phyloP scores from a whole-genome alignment of 257 asterid genomes.

The Capsicum chinense region DNA sequence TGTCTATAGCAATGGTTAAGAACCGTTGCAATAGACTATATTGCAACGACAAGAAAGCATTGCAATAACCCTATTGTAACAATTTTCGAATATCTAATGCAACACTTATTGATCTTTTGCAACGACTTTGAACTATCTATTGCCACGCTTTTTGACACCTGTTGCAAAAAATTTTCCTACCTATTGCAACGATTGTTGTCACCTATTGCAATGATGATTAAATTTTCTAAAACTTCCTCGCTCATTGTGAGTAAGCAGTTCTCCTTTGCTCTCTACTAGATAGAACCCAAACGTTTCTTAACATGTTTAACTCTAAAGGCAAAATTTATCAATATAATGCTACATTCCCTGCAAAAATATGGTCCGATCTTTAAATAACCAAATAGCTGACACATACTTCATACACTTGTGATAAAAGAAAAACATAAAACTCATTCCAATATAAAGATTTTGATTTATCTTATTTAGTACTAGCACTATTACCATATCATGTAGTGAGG shows the following conservation, averaged over 20 bases:
- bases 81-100: too few species aligned
- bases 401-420: background rate
- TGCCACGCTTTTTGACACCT: too few species aligned
- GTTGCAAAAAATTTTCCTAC: too few species aligned
- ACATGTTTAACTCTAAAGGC: background rate
- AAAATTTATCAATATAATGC: conserved; percentile 14
- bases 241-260: background rate
- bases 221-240: background rate
- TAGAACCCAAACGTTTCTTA: background rate
- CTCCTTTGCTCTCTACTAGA: background rate
- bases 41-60: too few species aligned
- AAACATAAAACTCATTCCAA: conserved; percentile 12
- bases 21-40: too few species aligned
- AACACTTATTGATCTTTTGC: too few species aligned
- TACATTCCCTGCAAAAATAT: background rate
- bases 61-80: too few species aligned
- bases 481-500: conserved; percentile 82
- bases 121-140: too few species aligned
- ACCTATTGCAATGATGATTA: background rate
- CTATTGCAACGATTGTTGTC: too few species aligned
- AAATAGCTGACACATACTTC: background rate
- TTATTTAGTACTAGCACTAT: background rate
- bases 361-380: background rate
- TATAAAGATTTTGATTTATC: background rate
- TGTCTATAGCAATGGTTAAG: too few species aligned